Evolutionary conservation across 2,329 filamentous ascomycete genomes (phyloP), one percentile per base, ranked within the genome.

Genomic region (Monilinia aucupariae): DNA sequence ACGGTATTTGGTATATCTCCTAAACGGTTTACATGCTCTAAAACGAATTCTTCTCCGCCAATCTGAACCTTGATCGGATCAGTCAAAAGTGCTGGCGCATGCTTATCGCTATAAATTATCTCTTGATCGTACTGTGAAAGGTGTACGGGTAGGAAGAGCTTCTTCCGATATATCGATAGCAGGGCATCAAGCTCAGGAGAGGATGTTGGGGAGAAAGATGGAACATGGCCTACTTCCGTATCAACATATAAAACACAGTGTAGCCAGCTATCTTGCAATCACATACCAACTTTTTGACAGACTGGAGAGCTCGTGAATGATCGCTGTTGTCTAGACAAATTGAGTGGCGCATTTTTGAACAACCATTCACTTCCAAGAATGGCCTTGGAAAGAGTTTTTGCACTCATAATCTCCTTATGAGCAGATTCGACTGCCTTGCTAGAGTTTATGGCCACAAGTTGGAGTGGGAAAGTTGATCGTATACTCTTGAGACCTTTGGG

Each of bases 81-180:
- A 43, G 77, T 74, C 64, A 80, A 75, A 48, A 88, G 79, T 64
- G 74, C 74, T 66, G 79, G 75, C 67, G 77, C 75, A 73, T 79
- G 76, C 65, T 78, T 79, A 17, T 71, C 66, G 64, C 77, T 75
- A 75, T 79, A 81, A 68, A 89, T 74, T 64, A 82, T 78, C 68
- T 80, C 77, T 68, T 78, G 81, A 75, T 88, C 81, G 58, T 76
- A 74, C 34, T 72, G 63, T 27, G 80, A 78, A 34, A 90, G 81
- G 71, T 85, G 82, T 39, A 79, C 75, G n/a, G 85, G 85, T 49
- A 89, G 75, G 72, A 89, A 82, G 73, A 86, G 79, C 68, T 82
- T 81, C 52, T 79, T 75, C 67, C 85, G 83, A 71, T 88, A 79
- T 27, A 70, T 74, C 48, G 74, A 72, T 65, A 89, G 80, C 39